Base-by-base conservation (phyloP, 2,329 filamentous ascomycete genomes). In the Ophiostoma montium region DNA sequence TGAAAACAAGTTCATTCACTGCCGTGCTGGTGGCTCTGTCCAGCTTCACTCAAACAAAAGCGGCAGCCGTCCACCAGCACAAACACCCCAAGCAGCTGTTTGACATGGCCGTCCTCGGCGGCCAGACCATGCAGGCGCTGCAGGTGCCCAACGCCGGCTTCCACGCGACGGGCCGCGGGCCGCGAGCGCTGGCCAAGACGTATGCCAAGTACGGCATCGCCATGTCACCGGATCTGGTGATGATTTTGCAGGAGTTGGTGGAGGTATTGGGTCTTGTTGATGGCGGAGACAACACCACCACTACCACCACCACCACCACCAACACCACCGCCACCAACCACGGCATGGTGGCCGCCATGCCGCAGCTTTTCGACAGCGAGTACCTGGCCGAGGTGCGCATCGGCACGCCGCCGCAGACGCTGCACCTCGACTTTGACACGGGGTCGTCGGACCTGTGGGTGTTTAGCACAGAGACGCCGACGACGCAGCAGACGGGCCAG, bases 371-470 rank as follows among this genome's bases (percentile, higher is more conserved):
- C 49, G 74, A 76, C 55, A 59, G 60, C 27, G 68, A 74, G 47
- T 78, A 76, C 52, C 63, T 77, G 41, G 70, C 69, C 31, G 76
- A 78, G 1, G 78, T 84, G 49, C 72, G 68, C 19, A 49, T 49
- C n/a, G 47, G 47, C 33, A 49, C 47, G 23, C 47, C 41, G 23
- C 23, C 41, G 18, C 47, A 49, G 47, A 35, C 16, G 7, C 21
- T 49, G 13, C 38, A 30, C 13, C n/a, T 49, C n/a, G 16, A 44
- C 9, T 19, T 50, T 21, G 48, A 50, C 48, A 50, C 48, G 18
- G 48, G 48, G 43, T 50, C 43, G 31, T 23, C 35, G 12, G 35
- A 46, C 13, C 42, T 50, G 6, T 50, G 48, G 48, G 38, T 46
- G 0, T 70, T 70, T 53, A 66, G 63, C 44, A 57, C 57, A 30